A percentile compares a stretch with the other conserved stretches of the same genome.
phyloP scores from a whole-genome alignment of 164 flowering plant species.

The Tinospora cordifolia region DNA sequence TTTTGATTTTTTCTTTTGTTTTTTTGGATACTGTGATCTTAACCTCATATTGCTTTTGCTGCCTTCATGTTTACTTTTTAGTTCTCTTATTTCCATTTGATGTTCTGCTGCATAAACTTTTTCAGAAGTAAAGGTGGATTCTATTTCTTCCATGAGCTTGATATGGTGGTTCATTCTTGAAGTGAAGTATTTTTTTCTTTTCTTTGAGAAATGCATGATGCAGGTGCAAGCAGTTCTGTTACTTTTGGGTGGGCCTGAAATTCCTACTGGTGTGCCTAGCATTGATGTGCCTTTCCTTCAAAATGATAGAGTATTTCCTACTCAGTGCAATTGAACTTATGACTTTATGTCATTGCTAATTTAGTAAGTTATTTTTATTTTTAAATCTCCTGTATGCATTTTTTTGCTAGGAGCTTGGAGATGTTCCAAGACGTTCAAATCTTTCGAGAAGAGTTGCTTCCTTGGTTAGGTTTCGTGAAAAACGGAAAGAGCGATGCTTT shows the following conservation, averaged over 20 bases:
- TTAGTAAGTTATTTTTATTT: constrained; percentile 1
- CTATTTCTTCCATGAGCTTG: not conserved
- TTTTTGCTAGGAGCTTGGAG: constrained; percentile 31
- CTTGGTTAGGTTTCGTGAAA: constrained; percentile 61
- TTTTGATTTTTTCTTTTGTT: too few species aligned
- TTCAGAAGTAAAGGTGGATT: not conserved
- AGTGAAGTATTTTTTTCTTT: not conserved
- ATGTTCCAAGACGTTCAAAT: constrained; percentile 37
- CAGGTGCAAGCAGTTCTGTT: constrained; percentile 57
- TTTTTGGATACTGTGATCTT: too few species aligned
- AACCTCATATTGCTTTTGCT: too few species aligned
- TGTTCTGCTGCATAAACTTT: not conserved
- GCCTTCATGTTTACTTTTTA: too few species aligned
- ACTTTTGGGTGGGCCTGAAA: constrained; percentile 44
- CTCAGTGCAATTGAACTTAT: not conserved
- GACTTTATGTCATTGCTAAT: not conserved
- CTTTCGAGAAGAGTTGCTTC: constrained; percentile 59
- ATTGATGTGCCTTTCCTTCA: constrained; percentile 31
- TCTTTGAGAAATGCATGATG: constrained; percentile 4
- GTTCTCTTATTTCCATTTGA: not conserved
- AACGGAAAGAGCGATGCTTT: constrained; percentile 69
- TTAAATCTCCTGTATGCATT: constrained; percentile 2
- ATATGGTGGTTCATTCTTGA: not conserved
- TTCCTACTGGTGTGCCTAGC: constrained; percentile 33
- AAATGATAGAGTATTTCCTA: constrained; percentile 31